phyloP scores from a whole-genome alignment of 176 grass and related monocot genomes.

The Eremochloa ophiuroides region DNA sequence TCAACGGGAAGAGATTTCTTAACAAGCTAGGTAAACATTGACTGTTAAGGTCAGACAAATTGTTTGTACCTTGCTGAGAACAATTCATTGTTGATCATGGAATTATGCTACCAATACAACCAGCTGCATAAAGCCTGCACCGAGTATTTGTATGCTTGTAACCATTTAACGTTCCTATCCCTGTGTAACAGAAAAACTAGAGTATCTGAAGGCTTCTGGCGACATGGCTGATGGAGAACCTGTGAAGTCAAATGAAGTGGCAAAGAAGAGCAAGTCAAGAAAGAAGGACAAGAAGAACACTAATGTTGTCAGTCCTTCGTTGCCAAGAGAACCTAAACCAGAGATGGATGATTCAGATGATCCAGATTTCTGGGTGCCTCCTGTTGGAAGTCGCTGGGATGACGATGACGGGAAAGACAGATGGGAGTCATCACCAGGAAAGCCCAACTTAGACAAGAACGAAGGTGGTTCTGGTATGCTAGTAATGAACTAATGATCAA shows the following conservation, averaged over 20 bases:
- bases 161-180: neutral
- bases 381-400: constrained; percentile 73
- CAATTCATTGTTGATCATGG: neutral
- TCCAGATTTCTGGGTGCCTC: constrained; percentile 77
- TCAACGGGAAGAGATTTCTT: constrained; percentile 80
- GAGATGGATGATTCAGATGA: constrained; percentile 48
- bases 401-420: constrained; percentile 72
- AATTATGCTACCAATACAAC: neutral
- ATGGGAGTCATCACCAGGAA: constrained; percentile 47
- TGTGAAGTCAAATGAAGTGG: constrained; percentile 33
- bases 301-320: constrained; percentile 27
- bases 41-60: neutral
- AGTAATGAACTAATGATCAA: neutral
- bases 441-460: constrained; percentile 27
- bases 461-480: constrained; percentile 25
- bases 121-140: constrained; percentile 4
- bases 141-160: constrained; percentile 10
- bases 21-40: constrained; percentile 73
- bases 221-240: constrained; percentile 24
- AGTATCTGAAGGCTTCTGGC: constrained; percentile 52
- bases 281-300: constrained; percentile 57
- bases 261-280: constrained; percentile 38
- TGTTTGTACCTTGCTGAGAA: neutral
- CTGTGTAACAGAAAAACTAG: constrained; percentile 57
- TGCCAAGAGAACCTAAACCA: constrained; percentile 35